Evolutionary conservation across 1,139 yeast species (phyloP), one percentile per base, ranked within the genome.

Genomic region (Suhomyces chickasaworum): DNA sequence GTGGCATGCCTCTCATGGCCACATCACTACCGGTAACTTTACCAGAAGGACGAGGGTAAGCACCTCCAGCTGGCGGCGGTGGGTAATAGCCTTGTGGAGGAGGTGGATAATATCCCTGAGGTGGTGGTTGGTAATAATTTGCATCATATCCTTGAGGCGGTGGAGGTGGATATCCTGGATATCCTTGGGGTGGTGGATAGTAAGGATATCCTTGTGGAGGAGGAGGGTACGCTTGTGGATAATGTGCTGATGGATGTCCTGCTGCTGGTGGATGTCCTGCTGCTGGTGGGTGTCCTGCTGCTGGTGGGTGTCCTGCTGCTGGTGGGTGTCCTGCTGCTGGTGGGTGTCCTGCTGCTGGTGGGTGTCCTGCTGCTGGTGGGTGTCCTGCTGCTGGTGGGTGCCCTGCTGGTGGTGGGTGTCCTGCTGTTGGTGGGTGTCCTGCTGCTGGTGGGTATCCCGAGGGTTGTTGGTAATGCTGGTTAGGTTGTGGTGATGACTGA

Each of bases 1-100:
- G 48, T 9, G 79, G 80, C 60, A 73, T 65, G 39, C 64, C 64
- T 63, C 63, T 64, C 65, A 73, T 61, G 1, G 75, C 64, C 46
- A 65, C 54, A 39, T 70, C 74, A 23, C 68, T 65, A 12, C 64
- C 52, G 3, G 60, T 55, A 2, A 55, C 63, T 41, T 60, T 59
- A 3, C 49, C 46, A 8, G 48, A 41, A 7, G 37, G 45, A 15
- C 35, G 42, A 13, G 49, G 55, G 15, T 40, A 48, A 44, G 46
- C 40, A 3, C 17, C 27, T 35, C 43, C 48, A 15, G 47, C 54
- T 21, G 54, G 54, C 17, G 56, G 56, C 5, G 57, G 56, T 10
- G 56, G 54, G 21, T 52, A 50, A 41, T 54, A 55, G 1, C 37
- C 30, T 13, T 50, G 55, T 20, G 53, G 59, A 6, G 54, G 59